Evolutionary conservation across 306 rosid genomes (phyloP).

Genomic region (Amphicarpaea edgeworthii): DNA sequence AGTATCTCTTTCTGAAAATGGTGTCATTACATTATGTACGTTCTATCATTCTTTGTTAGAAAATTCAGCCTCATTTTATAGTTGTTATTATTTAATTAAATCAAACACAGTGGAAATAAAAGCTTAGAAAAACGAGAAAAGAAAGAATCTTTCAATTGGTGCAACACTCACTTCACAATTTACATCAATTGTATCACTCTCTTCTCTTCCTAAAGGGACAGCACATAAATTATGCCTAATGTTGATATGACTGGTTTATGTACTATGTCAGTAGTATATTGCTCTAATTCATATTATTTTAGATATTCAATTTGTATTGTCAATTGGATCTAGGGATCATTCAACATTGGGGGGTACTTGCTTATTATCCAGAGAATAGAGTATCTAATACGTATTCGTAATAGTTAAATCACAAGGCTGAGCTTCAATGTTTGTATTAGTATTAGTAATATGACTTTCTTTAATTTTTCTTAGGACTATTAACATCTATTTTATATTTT

Average conservation of each 20-base stretch:
- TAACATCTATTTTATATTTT: neutral
- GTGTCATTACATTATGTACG: constrained; percentile 30
- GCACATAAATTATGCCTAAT: constrained; percentile 20
- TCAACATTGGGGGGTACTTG: neutral
- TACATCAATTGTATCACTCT: constrained; percentile 8
- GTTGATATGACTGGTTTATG: constrained; percentile 4
- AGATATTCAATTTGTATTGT: constrained; percentile 17
- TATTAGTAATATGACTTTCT: neutral
- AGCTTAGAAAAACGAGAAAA: neutral
- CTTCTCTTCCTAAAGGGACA: neutral
- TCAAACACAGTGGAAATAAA: constrained; percentile 13
- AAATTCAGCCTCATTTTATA: constrained; percentile 27
- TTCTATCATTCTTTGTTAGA: neutral
- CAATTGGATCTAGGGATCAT: neutral
- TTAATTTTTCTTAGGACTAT: neutral
- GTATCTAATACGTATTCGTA: neutral
- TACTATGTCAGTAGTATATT: neutral
- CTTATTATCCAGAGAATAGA: constrained; percentile 1
- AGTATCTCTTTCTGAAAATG: constrained; percentile 11
- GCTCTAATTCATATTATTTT: neutral
- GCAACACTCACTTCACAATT: constrained; percentile 6
- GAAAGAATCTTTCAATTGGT: constrained; percentile 5
- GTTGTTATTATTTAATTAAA: neutral
- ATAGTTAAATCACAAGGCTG: neutral
- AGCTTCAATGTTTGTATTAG: neutral